Evolutionary conservation across 441 rosid species (phyloP).

Genomic region (Melastoma candidum): DNA sequence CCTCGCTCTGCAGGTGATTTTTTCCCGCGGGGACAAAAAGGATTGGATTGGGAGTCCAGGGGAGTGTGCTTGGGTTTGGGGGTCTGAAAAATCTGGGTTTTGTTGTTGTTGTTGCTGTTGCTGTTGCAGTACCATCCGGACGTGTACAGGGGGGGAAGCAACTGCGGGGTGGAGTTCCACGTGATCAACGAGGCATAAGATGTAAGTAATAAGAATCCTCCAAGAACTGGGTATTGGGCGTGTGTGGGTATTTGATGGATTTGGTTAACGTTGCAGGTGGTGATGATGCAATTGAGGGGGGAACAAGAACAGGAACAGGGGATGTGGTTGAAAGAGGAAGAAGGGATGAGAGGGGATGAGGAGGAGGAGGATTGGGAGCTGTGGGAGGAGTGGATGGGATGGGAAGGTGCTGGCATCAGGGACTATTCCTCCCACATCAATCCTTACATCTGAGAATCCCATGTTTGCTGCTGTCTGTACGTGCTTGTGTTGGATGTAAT

Average conservation of each 20-base stretch:
- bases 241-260: too few relatives aligned
- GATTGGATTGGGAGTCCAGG: slow-evolving; percentile 1
- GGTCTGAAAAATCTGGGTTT: slow-evolving; percentile 58
- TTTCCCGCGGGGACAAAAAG: neutral
- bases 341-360: slow-evolving; percentile 31
- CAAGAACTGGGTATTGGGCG: too few relatives aligned
- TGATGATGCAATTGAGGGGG: slow-evolving; percentile 43
- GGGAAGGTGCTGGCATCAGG: slow-evolving; percentile 10
- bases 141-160: slow-evolving; percentile 71
- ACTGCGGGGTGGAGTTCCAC: slow-evolving; percentile 65
- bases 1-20: slow-evolving; percentile 68
- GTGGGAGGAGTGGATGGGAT: slow-evolving; percentile 12
- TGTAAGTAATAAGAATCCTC: slow-evolving; percentile 23
- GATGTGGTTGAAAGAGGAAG: slow-evolving; percentile 17
- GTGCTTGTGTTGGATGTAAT: too few relatives aligned
- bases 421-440: slow-evolving; percentile 6
- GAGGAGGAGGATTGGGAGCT: slow-evolving; percentile 50
- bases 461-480: too few relatives aligned
- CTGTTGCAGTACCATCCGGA: slow-evolving; percentile 56
- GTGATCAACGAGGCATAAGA: slow-evolving; percentile 79
- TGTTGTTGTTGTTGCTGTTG: slow-evolving; percentile 23
- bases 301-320: slow-evolving; percentile 21
- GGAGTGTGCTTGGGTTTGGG: slow-evolving; percentile 36
- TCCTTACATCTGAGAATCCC: neutral
- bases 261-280: slow-evolving; percentile 27